Base-by-base conservation (phyloP, 345 rosid genomes). In the Lepidium didymum region DNA sequence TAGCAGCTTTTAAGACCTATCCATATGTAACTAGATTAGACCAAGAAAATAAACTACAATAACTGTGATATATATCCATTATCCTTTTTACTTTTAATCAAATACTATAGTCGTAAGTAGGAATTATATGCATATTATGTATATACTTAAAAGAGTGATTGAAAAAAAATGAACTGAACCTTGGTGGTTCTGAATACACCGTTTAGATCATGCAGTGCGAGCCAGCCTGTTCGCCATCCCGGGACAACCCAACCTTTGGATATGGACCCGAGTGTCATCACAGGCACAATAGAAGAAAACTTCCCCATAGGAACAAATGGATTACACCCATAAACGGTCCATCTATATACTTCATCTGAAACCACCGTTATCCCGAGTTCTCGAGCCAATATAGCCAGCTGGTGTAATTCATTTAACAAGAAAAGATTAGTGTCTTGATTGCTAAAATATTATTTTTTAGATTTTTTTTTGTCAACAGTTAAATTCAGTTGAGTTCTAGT, bases 211-310 rank as follows among this genome's bases (percentile, higher is more conserved):
- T 41, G 71, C 0, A 63, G 27, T 0, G 61, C 88, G 3, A 85
- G 31, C 88, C 90, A 87, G 23, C 88, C 81, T 0, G 83, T 63
- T 54, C 83, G 59, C 90, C 88, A 87, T 8, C 88, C 83, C 6
- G 84, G 90, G 41, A 85, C 85, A n/a, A 55, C 23, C 83, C 80
- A 83, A 59, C 82, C 80, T 71, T 87, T 87, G 0, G 87, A 85
- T 52, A 85, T 33, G 13, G 93, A 85, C 3, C 90, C 90, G 3
- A 83, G 60, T 1, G 90, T 80, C 25, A 85, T 0, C 4, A 83
- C 82, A 0, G 88, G 88, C 18, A 75, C 84, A 19, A 77, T 78
- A 0, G 84, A 83, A 11, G 77, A 86, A 16, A 83, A 85, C 4
- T 40, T 67, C 0, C 76, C 87, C 85, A 83, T 79, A 0, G 85